These are phyloP conservation scores for Scutellospora calospora DNA, from an alignment of 371 early-diverging fungal species.

Conservation along the genomic window DNA sequence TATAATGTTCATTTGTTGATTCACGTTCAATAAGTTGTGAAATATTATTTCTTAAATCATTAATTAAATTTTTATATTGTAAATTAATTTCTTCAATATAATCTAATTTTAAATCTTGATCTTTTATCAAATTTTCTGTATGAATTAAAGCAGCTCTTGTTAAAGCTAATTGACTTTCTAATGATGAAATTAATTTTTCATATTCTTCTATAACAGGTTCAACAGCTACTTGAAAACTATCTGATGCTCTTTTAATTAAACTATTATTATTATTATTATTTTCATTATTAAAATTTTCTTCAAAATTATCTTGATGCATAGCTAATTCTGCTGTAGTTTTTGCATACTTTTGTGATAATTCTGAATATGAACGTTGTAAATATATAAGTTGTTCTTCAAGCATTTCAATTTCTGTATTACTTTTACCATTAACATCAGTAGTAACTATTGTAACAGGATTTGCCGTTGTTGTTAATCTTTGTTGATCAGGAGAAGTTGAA, in stretches of 20 bases:
- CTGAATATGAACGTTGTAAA: slow-evolving; percentile 37
- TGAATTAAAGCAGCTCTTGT: slow-evolving; percentile 59
- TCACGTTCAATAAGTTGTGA: slow-evolving; percentile 57
- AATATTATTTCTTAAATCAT: slow-evolving; percentile 53
- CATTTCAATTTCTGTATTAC: slow-evolving; percentile 19
- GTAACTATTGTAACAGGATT: not conserved
- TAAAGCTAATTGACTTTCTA: slow-evolving; percentile 64
- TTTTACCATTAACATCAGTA: not conserved
- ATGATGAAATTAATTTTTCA: slow-evolving; percentile 65
- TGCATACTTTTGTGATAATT: slow-evolving; percentile 41
- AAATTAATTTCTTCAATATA: slow-evolving; percentile 53
- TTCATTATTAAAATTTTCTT: not conserved
- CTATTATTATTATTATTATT: not conserved
- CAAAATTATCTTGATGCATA: slow-evolving; percentile 28
- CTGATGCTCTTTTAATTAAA: slow-evolving; percentile 23
- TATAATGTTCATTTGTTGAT: slow-evolving; percentile 60
- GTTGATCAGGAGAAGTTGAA: slow-evolving; percentile 6
- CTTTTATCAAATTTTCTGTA: slow-evolving; percentile 57
- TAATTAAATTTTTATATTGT: slow-evolving; percentile 56
- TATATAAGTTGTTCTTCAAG: slow-evolving; percentile 42
- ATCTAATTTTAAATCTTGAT: slow-evolving; percentile 58
- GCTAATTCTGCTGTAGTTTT: slow-evolving; percentile 45
- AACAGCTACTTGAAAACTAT: slow-evolving; percentile 65
- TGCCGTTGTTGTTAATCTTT: too few species aligned
- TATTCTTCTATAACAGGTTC: slow-evolving; percentile 78